phyloP scores from a whole-genome alignment of 2,329 filamentous ascomycete species.

The Cercospora berteroae region DNA sequence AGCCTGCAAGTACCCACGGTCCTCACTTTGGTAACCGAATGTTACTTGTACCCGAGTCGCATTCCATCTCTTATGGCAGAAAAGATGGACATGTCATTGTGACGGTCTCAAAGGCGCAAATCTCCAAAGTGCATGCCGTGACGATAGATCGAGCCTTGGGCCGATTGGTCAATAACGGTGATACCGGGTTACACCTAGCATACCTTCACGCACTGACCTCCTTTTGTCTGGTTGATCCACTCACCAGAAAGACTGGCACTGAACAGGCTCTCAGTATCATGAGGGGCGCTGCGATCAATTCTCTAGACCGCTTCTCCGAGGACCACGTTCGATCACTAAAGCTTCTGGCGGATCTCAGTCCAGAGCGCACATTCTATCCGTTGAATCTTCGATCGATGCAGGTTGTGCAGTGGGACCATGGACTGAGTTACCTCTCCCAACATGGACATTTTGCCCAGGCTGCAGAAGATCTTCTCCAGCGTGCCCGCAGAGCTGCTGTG shows the following conservation, averaged over 20 bases:
- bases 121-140: slow-evolving; percentile 56
- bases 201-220: slow-evolving; percentile 62
- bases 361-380: slow-evolving; percentile 47
- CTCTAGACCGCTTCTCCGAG: slow-evolving; percentile 28
- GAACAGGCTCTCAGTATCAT: slow-evolving; percentile 50
- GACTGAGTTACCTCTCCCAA: slow-evolving; percentile 44
- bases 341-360: slow-evolving; percentile 37
- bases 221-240: slow-evolving; percentile 54
- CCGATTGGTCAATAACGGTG: slow-evolving; percentile 55
- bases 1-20: neutral
- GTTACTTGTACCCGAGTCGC: slow-evolving; percentile 48
- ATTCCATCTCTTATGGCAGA: slow-evolving; percentile 35
- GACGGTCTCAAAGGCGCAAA: slow-evolving; percentile 37
- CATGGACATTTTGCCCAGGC: slow-evolving; percentile 39
- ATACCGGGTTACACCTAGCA: slow-evolving; percentile 46
- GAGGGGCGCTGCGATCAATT: slow-evolving; percentile 21
- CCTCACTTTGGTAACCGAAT: slow-evolving; percentile 45
- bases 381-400: slow-evolving; percentile 45
- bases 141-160: slow-evolving; percentile 55
- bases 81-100: slow-evolving; percentile 49
- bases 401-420: slow-evolving; percentile 42
- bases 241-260: slow-evolving; percentile 59
- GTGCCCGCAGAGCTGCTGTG: neutral
- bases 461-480: neutral
- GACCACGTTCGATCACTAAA: slow-evolving; percentile 26